Evolutionary conservation across 1,139 yeast genomes (phyloP), one percentile per base, ranked within the genome.

Genomic region (Candida albicans): DNA sequence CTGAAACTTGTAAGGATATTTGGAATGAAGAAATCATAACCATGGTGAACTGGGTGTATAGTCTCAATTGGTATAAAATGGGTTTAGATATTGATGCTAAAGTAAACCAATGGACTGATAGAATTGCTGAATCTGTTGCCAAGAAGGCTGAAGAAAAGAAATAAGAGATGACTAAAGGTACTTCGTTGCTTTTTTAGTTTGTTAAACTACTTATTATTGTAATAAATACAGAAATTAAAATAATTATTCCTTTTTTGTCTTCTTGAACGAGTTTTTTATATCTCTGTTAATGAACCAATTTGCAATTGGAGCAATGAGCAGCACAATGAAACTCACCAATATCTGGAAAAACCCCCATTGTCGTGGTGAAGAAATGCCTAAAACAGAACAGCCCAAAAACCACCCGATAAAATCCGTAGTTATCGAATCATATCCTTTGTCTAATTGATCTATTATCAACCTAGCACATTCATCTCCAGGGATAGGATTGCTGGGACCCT

Each of bases 371-470:
- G 32, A 37, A 39, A 75, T 73, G 1, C 97, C 96, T 55, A 90
- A 68, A 54, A 79, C 78, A 32, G 85, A 72, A 37, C 84, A 71
- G 49, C 85, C 83, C 40, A 91, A 67, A 2, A 87, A 64, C 95
- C 96, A 91, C 3, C 97, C 96, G 38, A 90, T 77, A 27, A 78
- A 66, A 61, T 95, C 99, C 0, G 98, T 91, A 42, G 84, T 84
- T 9, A 91, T 73, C 46, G 85, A 81, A 49, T 86, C 85, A 44
- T 82, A 78, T 1, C 98, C 98, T 33, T 67, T 63, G 28, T 73
- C 71, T 29, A 95, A 68, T 51, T 76, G 69, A 47, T 68, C 66
- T 24, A 90, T 57, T 1, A 93, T 75, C 13, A 77, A 70, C 14
- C 72, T 68, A 9, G 95, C 87, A 56, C 96, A 89, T 39, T 70